Conservation (phyloP, 2,329 filamentous ascomycete genomes). For the Arthrobotrys sphaeroides region DNA sequence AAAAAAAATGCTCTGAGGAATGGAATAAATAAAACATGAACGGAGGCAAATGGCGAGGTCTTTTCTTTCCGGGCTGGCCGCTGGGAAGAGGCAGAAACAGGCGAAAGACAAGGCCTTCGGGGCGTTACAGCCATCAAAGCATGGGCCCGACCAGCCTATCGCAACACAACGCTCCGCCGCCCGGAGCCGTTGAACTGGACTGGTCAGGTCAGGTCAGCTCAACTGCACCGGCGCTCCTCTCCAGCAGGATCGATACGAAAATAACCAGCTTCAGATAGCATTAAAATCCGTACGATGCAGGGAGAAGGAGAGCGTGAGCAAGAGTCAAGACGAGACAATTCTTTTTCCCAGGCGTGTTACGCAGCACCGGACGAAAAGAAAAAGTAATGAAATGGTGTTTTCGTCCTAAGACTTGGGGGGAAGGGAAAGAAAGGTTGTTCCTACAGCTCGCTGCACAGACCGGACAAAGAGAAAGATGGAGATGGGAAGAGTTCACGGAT, state of each 20-base stretch:
- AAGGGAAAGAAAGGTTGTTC: slow-evolving; percentile 9
- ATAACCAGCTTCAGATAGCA: not conserved
- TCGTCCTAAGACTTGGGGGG: slow-evolving; percentile 1
- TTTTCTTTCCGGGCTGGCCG: slow-evolving; percentile 15
- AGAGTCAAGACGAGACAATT: not conserved
- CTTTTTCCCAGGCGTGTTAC: slow-evolving; percentile 37
- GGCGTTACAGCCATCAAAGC: not conserved
- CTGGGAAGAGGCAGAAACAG: slow-evolving; percentile 23
- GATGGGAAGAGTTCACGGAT: slow-evolving; percentile 15
- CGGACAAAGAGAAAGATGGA: slow-evolving; percentile 6
- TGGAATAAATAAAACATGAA: not conserved
- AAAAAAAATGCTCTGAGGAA: not conserved
- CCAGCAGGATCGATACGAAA: slow-evolving; percentile 1
- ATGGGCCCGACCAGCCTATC: not conserved
- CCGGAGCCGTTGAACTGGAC: not conserved
- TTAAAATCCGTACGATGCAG: slow-evolving; percentile 11
- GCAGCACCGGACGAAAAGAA: slow-evolving; percentile 2
- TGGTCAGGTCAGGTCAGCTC: not conserved
- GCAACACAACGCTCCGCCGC: slow-evolving; percentile 12
- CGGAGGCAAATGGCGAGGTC: slow-evolving; percentile 14
- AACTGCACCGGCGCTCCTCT: slow-evolving; percentile 38
- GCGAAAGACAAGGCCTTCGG: slow-evolving; percentile 21
- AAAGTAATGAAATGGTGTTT: not conserved
- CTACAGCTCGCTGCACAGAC: slow-evolving; percentile 24
- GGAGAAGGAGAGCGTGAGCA: not conserved